phyloP scores from a whole-genome alignment of 2,329 filamentous ascomycete genomes.

The Gremmenia infestans region DNA sequence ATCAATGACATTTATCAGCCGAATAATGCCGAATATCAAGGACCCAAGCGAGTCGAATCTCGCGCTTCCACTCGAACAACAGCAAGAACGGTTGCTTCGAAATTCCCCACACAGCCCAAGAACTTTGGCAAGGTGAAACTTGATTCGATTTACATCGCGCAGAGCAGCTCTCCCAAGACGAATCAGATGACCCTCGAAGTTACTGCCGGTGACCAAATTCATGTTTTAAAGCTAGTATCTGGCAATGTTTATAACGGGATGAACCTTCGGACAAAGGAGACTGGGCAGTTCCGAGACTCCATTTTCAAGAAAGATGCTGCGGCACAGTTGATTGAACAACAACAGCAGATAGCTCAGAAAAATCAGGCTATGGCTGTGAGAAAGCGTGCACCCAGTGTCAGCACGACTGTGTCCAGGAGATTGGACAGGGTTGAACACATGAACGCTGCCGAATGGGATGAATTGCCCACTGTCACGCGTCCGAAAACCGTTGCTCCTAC shows the following conservation, averaged over 20 bases:
- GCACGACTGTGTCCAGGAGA: not conserved
- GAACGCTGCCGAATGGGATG: slow-evolving; percentile 25
- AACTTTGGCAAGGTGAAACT: not conserved
- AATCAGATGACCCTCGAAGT: slow-evolving; percentile 9
- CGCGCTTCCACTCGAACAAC: slow-evolving; percentile 3
- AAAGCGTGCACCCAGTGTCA: not conserved
- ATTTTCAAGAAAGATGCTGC: slow-evolving; percentile 11
- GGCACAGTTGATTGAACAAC: slow-evolving; percentile 2
- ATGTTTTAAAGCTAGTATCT: slow-evolving; percentile 18
- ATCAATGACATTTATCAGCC: slow-evolving; percentile 21
- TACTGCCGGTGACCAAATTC: slow-evolving; percentile 17
- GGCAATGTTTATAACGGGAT: slow-evolving; percentile 15
- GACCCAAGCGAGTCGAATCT: slow-evolving; percentile 4
- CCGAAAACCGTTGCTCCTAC: slow-evolving; percentile 2
- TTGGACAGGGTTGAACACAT: slow-evolving; percentile 14
- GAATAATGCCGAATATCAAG: slow-evolving; percentile 14
- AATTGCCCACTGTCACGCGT: slow-evolving; percentile 3
- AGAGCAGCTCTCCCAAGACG: not conserved
- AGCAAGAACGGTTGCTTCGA: slow-evolving; percentile 1
- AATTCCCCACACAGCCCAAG: not conserved
- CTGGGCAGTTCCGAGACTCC: slow-evolving; percentile 15
- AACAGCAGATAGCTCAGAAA: slow-evolving; percentile 1
- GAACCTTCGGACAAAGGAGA: slow-evolving; percentile 11
- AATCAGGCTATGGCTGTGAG: not conserved
- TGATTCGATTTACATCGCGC: slow-evolving; percentile 12